Evolutionary conservation across 192 early-diverging fungal genomes (phyloP), one percentile per base, ranked within the genome.

Genomic region (Dissophora globulifera): DNA sequence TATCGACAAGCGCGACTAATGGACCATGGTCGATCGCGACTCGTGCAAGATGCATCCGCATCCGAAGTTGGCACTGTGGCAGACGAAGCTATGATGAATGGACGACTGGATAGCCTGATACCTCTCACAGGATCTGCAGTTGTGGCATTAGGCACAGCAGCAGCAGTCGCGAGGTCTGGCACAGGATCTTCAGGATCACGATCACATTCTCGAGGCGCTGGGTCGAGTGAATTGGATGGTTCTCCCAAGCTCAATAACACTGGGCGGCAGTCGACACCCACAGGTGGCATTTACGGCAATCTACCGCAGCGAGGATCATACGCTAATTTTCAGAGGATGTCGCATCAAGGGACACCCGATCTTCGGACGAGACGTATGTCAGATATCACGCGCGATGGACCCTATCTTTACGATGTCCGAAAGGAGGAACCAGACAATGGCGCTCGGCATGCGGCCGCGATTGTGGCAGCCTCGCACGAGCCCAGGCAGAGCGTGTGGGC

Each of bases 361-460:
- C 72, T 64, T 29, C 31, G 72, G 31, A 62, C 72, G 1, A 67
- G 72, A 46, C 58, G 72, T 4, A 76, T 76, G 72, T 76, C 72
- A 16, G 72, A 76, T 42, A 60, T 76, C 46, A 59, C 42, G n/a
- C 49, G 58, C 5, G 72, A 76, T 67, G 72, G 72, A 25, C 72
- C 72, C 13, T 76, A 76, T 41, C 45, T 76, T 2, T 76, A 62
- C 46, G 29, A 60, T n/a, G 38, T 51, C 2, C 11, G 33, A 10
- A 69, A 55, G 35, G 58, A 52, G 3, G 58, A 55, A 13, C 30
- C 19, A 17, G 33, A 58, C 16, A 25, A 16, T 20, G 13, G 15
- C 48, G 32, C 27, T 31, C 5, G 16, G n/a, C n/a, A n/a, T n/a
- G n/a, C n/a, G n/a, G n/a, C n/a, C n/a, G n/a, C n/a, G n/a, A n/a